Conservation (phyloP, 1,284 basidiomycete genomes). For the Termitomyces sp. region DNA sequence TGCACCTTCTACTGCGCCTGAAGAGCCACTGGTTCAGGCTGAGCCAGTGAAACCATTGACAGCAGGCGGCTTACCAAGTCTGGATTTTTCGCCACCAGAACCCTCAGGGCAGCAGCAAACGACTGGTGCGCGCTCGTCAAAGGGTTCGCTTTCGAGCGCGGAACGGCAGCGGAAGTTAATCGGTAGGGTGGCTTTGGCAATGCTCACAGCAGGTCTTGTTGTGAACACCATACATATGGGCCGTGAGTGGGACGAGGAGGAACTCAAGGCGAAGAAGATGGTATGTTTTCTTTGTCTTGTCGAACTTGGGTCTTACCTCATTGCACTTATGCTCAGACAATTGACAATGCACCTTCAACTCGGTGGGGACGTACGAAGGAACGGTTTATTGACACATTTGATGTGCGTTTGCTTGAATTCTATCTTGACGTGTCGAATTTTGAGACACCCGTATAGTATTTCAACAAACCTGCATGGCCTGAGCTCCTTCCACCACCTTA, state of each 20-base stretch:
- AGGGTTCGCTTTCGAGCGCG: slow-evolving; percentile 65
- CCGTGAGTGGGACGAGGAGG: slow-evolving; percentile 56
- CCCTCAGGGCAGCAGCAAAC: slow-evolving; percentile 31
- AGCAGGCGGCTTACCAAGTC: slow-evolving; percentile 33
- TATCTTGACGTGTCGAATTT: not conserved
- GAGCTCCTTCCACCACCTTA: slow-evolving; percentile 88
- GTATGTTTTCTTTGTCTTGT: slow-evolving; percentile 29
- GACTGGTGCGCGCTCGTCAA: slow-evolving; percentile 71
- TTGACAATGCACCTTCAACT: slow-evolving; percentile 51
- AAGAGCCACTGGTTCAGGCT: not conserved
- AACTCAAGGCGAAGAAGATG: slow-evolving; percentile 45
- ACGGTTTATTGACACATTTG: slow-evolving; percentile 58
- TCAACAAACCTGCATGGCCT: slow-evolving; percentile 90
- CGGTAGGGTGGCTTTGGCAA: slow-evolving; percentile 48
- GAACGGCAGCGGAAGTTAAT: slow-evolving; percentile 61
- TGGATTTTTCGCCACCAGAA: slow-evolving; percentile 54
- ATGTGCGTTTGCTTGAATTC: slow-evolving; percentile 37
- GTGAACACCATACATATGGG: slow-evolving; percentile 49
- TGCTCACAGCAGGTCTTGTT: slow-evolving; percentile 46
- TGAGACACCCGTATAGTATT: slow-evolving; percentile 49
- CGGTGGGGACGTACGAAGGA: slow-evolving; percentile 58
- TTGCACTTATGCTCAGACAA: slow-evolving; percentile 32
- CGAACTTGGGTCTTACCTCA: not conserved
- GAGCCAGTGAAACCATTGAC: slow-evolving; percentile 8
- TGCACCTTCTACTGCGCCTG: not conserved